phyloP scores from a whole-genome alignment of 1,139 yeast genomes.

The Lodderomyces theae region DNA sequence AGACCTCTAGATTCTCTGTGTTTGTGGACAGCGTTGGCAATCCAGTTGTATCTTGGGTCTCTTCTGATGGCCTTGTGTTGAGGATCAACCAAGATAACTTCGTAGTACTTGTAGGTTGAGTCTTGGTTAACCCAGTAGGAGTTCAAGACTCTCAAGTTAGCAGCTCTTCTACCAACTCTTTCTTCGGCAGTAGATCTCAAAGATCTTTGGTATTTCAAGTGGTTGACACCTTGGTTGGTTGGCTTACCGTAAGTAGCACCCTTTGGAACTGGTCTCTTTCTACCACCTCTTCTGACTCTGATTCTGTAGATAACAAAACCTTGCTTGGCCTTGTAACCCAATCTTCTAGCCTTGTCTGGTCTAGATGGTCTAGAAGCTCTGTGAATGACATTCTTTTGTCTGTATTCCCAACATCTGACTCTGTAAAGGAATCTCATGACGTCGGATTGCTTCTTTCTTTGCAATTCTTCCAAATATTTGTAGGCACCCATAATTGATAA shows the following conservation, averaged over 20 bases:
- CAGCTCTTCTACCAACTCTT: constrained; percentile 98
- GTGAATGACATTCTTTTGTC: constrained; percentile 98
- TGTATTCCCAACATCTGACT: constrained; percentile 99
- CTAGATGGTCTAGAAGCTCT: constrained; percentile 98
- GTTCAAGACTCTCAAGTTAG: constrained; percentile 98
- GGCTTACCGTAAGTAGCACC: constrained; percentile 99
- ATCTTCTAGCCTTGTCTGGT: constrained; percentile 99
- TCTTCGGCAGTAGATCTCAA: constrained; percentile 98
- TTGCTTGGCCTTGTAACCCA: constrained; percentile 99
- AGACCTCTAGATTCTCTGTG: constrained; percentile 99
- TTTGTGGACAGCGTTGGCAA: constrained; percentile 99
- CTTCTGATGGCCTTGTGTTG: constrained; percentile 98
- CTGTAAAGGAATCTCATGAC: constrained; percentile 98
- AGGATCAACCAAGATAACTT: constrained; percentile 96
- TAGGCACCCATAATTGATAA: constrained; percentile 88
- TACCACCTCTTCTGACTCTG: constrained; percentile 99
- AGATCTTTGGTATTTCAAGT: constrained; percentile 98
- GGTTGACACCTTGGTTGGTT: constrained; percentile 99
- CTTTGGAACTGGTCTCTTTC: constrained; percentile 99
- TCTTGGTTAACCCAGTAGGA: constrained; percentile 99
- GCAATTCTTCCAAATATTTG: constrained; percentile 98
- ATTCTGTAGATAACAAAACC: constrained; percentile 98
- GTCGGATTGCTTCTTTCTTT: constrained; percentile 99
- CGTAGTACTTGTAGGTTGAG: constrained; percentile 98
- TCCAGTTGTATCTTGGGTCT: constrained; percentile 99